Conservation (phyloP, 2,329 filamentous ascomycete genomes). For the Sclerotinia minor region DNA sequence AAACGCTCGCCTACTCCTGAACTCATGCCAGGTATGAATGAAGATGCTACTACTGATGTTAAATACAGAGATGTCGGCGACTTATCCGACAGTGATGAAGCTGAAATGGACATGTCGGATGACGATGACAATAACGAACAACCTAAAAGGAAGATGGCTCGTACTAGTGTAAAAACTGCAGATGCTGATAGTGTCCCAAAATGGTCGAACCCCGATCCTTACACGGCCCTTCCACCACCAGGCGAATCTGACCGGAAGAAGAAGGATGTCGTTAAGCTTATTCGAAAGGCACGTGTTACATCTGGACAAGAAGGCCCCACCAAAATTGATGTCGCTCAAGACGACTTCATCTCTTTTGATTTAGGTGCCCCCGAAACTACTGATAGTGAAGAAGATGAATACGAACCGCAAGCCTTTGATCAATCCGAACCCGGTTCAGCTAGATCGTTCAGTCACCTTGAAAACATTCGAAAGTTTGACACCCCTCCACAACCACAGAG, state of each 20-base stretch:
- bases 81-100: conserved; percentile 61
- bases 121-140: conserved; percentile 44
- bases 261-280: conserved; percentile 84
- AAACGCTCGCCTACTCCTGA: conserved; percentile 43
- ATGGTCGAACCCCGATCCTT: conserved; percentile 96
- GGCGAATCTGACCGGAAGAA: conserved; percentile 73
- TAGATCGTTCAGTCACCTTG: conserved; percentile 20
- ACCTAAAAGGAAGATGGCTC: conserved; percentile 49
- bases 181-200: conserved; percentile 58
- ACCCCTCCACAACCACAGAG: conserved; percentile 10
- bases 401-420: conserved; percentile 33
- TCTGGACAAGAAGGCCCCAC: conserved; percentile 49
- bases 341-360: conserved; percentile 90
- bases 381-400: conserved; percentile 31
- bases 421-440: neutral
- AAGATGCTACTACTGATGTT: conserved; percentile 39
- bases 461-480: conserved; percentile 23
- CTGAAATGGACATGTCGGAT: conserved; percentile 61
- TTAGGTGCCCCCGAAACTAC: conserved; percentile 47
- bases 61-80: conserved; percentile 58
- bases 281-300: conserved; percentile 81
- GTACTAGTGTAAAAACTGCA: conserved; percentile 43
- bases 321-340: conserved; percentile 57
- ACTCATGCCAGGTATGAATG: conserved; percentile 42
- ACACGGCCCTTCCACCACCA: conserved; percentile 80